phyloP scores from a whole-genome alignment of 768 basidiomycete genomes.

The Rhizopogon vinicolor region DNA sequence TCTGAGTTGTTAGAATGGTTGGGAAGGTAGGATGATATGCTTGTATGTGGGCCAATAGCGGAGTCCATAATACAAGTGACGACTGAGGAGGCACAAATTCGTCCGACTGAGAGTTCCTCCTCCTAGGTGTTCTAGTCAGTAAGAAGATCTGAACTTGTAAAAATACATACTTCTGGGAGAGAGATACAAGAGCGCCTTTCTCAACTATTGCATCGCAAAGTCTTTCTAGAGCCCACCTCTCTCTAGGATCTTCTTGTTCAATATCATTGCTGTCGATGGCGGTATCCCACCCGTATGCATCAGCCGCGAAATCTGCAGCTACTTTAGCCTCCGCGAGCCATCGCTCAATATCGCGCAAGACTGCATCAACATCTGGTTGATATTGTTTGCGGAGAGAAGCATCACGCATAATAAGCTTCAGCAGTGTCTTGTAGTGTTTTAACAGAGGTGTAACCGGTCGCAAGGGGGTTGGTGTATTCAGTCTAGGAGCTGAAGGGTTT shows the following conservation, averaged over 20 bases:
- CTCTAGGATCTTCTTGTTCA: slow-evolving; percentile 45
- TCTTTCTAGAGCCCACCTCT: slow-evolving; percentile 62
- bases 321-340: slow-evolving; percentile 77
- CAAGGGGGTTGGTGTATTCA: slow-evolving; percentile 30
- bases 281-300: slow-evolving; percentile 44
- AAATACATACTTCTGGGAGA: slow-evolving; percentile 70
- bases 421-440: slow-evolving; percentile 65
- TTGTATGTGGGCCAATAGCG: slow-evolving; percentile 55
- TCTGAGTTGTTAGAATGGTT: slow-evolving; percentile 40
- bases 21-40: slow-evolving; percentile 53
- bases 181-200: slow-evolving; percentile 73
- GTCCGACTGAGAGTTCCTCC: slow-evolving; percentile 40
- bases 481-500: slow-evolving; percentile 41
- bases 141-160: neutral
- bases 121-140: slow-evolving; percentile 36
- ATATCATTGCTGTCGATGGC: slow-evolving; percentile 18
- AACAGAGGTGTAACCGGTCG: slow-evolving; percentile 66
- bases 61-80: slow-evolving; percentile 61
- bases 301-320: slow-evolving; percentile 46
- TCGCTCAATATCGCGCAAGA: slow-evolving; percentile 63
- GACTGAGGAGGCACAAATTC: slow-evolving; percentile 45
- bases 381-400: slow-evolving; percentile 49
- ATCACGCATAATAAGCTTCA: slow-evolving; percentile 63
- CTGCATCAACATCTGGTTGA: slow-evolving; percentile 43
- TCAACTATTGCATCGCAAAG: slow-evolving; percentile 66